A percentile compares a stretch with the other conserved stretches of the same genome.
Conservation (phyloP, 2,329 filamentous ascomycete genomes). For the Botryotinia narcissicola region DNA sequence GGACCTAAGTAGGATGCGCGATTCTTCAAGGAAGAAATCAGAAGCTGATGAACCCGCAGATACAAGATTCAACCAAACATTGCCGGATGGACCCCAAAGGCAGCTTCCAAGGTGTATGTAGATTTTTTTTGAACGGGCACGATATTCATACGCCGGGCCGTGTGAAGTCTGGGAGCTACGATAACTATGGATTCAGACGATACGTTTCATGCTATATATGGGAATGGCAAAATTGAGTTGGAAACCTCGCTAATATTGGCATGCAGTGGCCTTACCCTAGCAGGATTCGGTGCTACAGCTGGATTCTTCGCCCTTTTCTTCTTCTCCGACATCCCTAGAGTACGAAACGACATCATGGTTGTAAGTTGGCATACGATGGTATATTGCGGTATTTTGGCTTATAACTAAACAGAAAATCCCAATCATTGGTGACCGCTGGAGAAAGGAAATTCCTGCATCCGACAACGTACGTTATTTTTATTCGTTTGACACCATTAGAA, state of each 20-base stretch:
- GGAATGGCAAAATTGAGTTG: not conserved
- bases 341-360: conserved; percentile 58
- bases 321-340: conserved; percentile 61
- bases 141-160: not conserved
- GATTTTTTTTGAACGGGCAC: conserved; percentile 3
- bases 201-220: not conserved
- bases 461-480: conserved; percentile 55
- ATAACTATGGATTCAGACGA: not conserved
- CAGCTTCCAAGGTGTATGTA: conserved; percentile 49
- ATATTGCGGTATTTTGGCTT: conserved; percentile 7
- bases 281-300: conserved; percentile 56
- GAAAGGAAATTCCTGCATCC: conserved; percentile 55
- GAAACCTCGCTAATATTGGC: conserved; percentile 17
- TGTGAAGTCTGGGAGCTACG: not conserved
- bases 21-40: not conserved
- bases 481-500: not conserved
- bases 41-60: conserved; percentile 41
- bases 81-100: conserved; percentile 51
- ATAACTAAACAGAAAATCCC: conserved; percentile 51
- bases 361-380: conserved; percentile 40
- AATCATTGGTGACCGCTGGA: conserved; percentile 50
- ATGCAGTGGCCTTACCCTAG: conserved; percentile 51
- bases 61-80: conserved; percentile 59
- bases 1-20: conserved; percentile 58
- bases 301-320: conserved; percentile 55